Percentiles rank a stretch among this genome's conserved stretches.
Evolutionary conservation across 495 filamentous ascomycete species (phyloP).

Genomic region (Lentithecium fluviatile): DNA sequence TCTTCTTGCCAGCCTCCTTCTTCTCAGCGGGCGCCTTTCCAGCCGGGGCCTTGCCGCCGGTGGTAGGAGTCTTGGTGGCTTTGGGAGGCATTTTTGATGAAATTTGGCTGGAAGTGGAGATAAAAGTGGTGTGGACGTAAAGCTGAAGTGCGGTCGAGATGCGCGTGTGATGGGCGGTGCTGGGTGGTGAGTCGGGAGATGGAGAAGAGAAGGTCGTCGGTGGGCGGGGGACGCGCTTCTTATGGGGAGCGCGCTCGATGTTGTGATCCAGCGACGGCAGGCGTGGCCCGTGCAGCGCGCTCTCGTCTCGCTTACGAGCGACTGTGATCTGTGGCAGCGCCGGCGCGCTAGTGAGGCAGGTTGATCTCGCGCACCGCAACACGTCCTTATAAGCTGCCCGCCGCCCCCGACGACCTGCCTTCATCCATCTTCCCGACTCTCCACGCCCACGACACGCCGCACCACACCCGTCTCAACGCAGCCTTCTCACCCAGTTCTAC

Average conservation of each 20-base stretch:
- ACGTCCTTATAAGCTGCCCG: slow-evolving; percentile 37
- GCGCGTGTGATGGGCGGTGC: slow-evolving; percentile 1
- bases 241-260: slow-evolving; percentile 33
- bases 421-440: slow-evolving; percentile 32
- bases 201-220: slow-evolving; percentile 30
- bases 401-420: slow-evolving; percentile 24
- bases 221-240: slow-evolving; percentile 36
- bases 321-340: slow-evolving; percentile 16
- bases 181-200: slow-evolving; percentile 28
- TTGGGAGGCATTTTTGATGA: slow-evolving; percentile 87
- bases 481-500: slow-evolving; percentile 39
- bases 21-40: slow-evolving; percentile 90
- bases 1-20: slow-evolving; percentile 99
- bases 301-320: not conserved
- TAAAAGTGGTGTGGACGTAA: not conserved
- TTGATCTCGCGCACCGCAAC: slow-evolving; percentile 41
- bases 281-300: slow-evolving; percentile 17
- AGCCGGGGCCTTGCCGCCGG: slow-evolving; percentile 92
- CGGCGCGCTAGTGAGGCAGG: slow-evolving; percentile 29
- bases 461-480: slow-evolving; percentile 35
- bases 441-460: slow-evolving; percentile 37
- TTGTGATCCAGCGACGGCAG: slow-evolving; percentile 33
- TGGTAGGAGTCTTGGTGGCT: slow-evolving; percentile 96
- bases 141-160: slow-evolving; percentile 1
- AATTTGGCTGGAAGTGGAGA: slow-evolving; percentile 25